phyloP scores from a whole-genome alignment of 2,329 filamentous ascomycete genomes.

The Botryotinia convoluta region DNA sequence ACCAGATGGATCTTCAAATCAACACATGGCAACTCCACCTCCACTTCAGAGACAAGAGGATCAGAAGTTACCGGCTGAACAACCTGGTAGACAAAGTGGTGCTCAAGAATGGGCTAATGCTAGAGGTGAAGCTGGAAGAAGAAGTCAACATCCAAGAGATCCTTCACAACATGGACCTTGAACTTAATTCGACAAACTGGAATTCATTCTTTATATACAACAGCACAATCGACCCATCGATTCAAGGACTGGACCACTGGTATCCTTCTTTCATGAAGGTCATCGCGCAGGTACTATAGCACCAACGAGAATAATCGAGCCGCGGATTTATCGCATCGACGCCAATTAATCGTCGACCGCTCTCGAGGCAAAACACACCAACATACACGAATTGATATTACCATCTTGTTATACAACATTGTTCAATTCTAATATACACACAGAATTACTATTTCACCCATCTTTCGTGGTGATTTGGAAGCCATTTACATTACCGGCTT shows the following conservation, averaged over 20 bases:
- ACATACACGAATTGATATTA: background rate
- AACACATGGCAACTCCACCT: constrained; percentile 17
- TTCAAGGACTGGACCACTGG: background rate
- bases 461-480: background rate
- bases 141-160: constrained; percentile 44
- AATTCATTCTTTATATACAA: background rate
- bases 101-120: constrained; percentile 52
- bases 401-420: background rate
- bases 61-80: constrained; percentile 59
- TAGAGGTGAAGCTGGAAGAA: constrained; percentile 43
- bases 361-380: background rate
- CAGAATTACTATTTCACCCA: background rate
- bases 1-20: constrained; percentile 28
- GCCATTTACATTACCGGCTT: constrained; percentile 6
- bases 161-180: constrained; percentile 43
- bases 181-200: constrained; percentile 23
- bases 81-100: constrained; percentile 52
- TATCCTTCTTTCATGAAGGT: background rate
- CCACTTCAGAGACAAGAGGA: constrained; percentile 46
- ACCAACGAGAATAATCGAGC: background rate
- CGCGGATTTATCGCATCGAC: background rate
- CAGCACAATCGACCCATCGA: background rate
- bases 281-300: background rate
- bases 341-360: background rate
- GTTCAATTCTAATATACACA: constrained; percentile 5